Conservation (phyloP, 148 eudicot species). For the Cornus controversa region DNA sequence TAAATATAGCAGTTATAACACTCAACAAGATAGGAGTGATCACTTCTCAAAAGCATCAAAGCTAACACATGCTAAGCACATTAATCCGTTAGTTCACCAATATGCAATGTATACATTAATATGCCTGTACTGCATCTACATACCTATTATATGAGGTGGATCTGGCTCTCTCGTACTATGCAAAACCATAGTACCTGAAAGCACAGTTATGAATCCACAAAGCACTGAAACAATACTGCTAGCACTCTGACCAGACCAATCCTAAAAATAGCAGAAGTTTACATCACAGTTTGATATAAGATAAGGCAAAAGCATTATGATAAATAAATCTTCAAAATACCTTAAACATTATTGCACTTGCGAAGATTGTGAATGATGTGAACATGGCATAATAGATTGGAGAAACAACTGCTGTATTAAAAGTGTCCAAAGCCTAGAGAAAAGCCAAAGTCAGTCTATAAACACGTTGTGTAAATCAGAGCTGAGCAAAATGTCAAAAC, state of each 20-base stretch:
- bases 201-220: constrained; percentile 70
- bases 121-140: not conserved
- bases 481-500: not conserved
- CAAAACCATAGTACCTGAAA: constrained; percentile 62
- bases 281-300: not conserved
- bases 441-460: constrained; percentile 1
- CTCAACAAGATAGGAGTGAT: not conserved
- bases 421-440: constrained; percentile 64
- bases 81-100: not conserved
- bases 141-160: constrained; percentile 39
- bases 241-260: constrained; percentile 71
- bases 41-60: not conserved
- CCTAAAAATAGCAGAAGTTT: constrained; percentile 32
- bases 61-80: not conserved
- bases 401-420: constrained; percentile 62
- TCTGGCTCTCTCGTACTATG: constrained; percentile 63
- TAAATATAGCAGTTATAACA: not conserved
- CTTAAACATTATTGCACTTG: constrained; percentile 74
- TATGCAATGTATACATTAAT: not conserved
- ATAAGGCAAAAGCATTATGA: not conserved
- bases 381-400: constrained; percentile 75
- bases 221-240: constrained; percentile 60
- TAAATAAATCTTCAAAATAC: constrained; percentile 20
- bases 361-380: constrained; percentile 65
- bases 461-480: not conserved